Percentiles rank a stretch among this genome's conserved stretches.
Evolutionary conservation across 306 rosid species (phyloP).

Genomic region (Herpetospermum pedunculosum): DNA sequence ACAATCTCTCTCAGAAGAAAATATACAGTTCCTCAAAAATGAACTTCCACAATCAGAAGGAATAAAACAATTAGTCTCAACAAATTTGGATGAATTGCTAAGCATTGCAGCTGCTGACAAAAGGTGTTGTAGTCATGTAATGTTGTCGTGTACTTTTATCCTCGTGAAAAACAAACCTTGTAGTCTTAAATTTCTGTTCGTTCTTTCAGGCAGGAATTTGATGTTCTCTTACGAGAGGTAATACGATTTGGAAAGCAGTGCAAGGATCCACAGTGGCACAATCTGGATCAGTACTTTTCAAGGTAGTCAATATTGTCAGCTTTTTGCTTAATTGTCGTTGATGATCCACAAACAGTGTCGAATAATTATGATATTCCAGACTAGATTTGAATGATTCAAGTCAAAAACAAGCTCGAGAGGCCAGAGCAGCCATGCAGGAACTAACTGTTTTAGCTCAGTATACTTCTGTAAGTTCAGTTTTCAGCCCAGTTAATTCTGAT

Average conservation of each 20-base stretch:
- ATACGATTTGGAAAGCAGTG: constrained; percentile 78
- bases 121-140: constrained; percentile 35
- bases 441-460: constrained; percentile 47
- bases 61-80: constrained; percentile 54
- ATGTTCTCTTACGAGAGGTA: constrained; percentile 58
- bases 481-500: not conserved
- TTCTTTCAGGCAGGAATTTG: constrained; percentile 61
- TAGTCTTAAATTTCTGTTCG: constrained; percentile 8
- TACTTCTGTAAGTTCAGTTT: constrained; percentile 59
- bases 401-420: constrained; percentile 32
- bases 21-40: constrained; percentile 50
- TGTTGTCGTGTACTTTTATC: not conserved
- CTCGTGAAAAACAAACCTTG: not conserved
- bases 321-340: constrained; percentile 4
- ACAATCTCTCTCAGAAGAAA: constrained; percentile 67
- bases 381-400: constrained; percentile 38
- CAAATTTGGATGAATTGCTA: constrained; percentile 51
- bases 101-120: constrained; percentile 77
- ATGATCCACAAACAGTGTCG: constrained; percentile 14
- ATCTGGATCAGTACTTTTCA: constrained; percentile 54
- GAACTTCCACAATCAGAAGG: constrained; percentile 60
- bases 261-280: constrained; percentile 93
- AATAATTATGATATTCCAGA: constrained; percentile 39
- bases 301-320: constrained; percentile 28
- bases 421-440: constrained; percentile 61